Conservation (phyloP, 2,329 filamentous ascomycete species). For the Elsinoe perseae region DNA sequence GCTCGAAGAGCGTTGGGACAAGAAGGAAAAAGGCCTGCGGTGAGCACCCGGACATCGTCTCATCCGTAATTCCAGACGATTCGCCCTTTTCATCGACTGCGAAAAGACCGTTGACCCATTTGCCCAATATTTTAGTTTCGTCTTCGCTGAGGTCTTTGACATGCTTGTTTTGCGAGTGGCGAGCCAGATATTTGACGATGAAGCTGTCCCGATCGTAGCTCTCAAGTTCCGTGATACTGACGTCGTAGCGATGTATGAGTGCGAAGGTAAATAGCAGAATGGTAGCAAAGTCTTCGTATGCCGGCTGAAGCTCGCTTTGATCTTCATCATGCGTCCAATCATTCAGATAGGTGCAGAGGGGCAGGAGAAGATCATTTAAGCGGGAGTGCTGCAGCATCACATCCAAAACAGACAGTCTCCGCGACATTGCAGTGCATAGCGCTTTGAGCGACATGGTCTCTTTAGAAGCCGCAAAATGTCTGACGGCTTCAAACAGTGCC, state of each 20-base stretch:
- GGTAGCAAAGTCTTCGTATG: constrained; percentile 78
- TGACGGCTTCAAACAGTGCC: constrained; percentile 54
- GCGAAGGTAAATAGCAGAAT: constrained; percentile 66
- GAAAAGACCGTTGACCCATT: constrained; percentile 72
- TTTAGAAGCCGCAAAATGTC: constrained; percentile 60
- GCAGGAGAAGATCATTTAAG: constrained; percentile 59
- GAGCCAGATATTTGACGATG: constrained; percentile 56
- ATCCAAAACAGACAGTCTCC: constrained; percentile 64
- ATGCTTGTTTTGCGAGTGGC: constrained; percentile 50
- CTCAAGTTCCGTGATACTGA: constrained; percentile 55
- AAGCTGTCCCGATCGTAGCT: constrained; percentile 56
- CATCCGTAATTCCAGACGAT: constrained; percentile 62
- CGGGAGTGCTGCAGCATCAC: constrained; percentile 69
- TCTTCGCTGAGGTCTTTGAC: constrained; percentile 58
- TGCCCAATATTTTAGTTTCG: constrained; percentile 56
- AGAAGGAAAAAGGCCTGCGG: constrained; percentile 77
- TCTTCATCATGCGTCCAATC: constrained; percentile 77
- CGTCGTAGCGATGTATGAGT: constrained; percentile 69
- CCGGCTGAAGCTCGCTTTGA: constrained; percentile 71
- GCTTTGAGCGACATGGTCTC: constrained; percentile 75
- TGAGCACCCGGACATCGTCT: constrained; percentile 71
- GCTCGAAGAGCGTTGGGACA: constrained; percentile 67
- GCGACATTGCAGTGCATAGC: constrained; percentile 64
- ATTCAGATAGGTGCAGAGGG: constrained; percentile 67
- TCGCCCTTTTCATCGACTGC: constrained; percentile 54